Base-by-base conservation (phyloP, 2,329 filamentous ascomycete genomes). In the Penicillium oxalicum region DNA sequence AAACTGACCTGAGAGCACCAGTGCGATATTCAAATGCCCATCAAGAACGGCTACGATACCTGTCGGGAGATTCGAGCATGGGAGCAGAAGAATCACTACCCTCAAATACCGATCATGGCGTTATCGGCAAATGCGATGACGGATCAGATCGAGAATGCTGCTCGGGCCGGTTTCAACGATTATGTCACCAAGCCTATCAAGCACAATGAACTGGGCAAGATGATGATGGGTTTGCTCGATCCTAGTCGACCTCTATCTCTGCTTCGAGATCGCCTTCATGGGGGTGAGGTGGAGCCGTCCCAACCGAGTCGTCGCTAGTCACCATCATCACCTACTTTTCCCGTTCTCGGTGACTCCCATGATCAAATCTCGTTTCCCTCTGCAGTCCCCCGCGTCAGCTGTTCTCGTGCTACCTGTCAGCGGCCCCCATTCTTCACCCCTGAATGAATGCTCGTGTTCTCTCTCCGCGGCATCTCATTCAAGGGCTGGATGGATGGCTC, bases 21-120 rank as follows among this genome's bases (percentile, higher is more conserved):
- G 71, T 75, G 73, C 49, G 73, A 76, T 57, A 76, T 76, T 40
- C 73, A 76, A 59, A 76, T 76, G 73, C 73, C 73, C 5, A 57
- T 74, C 47, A 75, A 75, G 57, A 74, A 75, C 44, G 73, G 73
- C 32, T 75, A 76, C 49, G 70, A 75, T 40, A 74, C 72, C 2
- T 74, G 72, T 52, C 66, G 62, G 42, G 73, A 75, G 29, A 71
- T 76, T 53, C 70, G 73, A 42, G 58, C 53, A 28, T 76, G 73
- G 73, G 73, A 76, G 52, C 57, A 65, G 44, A 67, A 65, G 45
- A 73, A 74, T 45, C 68, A 72, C 49, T 74, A 73, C 50, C 70
- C 68, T 29, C 70, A 72, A 50, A 70, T 73, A 44, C 73, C 73
- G 9, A 75, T 75, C 52, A 75, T 76, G 72, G 73, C 73, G 38